phyloP scores from a whole-genome alignment of 1,284 basidiomycete genomes.

The Pseudozyma flocculosa region DNA sequence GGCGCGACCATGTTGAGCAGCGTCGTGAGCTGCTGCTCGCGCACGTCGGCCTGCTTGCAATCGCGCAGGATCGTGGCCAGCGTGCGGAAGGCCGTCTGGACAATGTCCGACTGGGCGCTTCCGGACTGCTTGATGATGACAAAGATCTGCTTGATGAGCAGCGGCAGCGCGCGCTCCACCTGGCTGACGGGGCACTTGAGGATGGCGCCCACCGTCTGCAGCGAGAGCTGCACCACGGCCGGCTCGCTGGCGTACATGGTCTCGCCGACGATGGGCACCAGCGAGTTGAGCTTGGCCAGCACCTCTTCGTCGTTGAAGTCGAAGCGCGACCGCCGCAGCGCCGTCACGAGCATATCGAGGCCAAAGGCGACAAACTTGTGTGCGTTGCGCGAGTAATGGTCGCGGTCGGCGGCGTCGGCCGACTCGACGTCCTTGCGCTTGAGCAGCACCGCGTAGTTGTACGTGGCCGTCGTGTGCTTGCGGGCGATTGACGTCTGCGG shows the following conservation, averaged over 20 bases:
- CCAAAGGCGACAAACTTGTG: constrained; percentile 87
- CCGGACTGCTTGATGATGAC: constrained; percentile 81
- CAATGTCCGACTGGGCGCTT: constrained; percentile 79
- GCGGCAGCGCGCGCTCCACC: constrained; percentile 74
- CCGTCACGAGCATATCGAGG: constrained; percentile 85
- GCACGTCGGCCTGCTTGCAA: constrained; percentile 66
- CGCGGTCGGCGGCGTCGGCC: constrained; percentile 42
- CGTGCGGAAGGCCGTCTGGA: constrained; percentile 84
- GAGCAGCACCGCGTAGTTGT: constrained; percentile 33
- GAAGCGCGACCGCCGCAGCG: constrained; percentile 80
- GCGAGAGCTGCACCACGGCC: constrained; percentile 74
- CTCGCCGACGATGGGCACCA: constrained; percentile 86
- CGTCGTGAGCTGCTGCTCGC: constrained; percentile 84
- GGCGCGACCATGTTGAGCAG: constrained; percentile 82
- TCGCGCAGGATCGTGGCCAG: constrained; percentile 79
- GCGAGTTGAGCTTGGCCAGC: constrained; percentile 77
- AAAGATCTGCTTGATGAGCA: constrained; percentile 83
- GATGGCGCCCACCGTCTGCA: constrained; percentile 80
- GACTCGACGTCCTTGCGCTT: constrained; percentile 50
- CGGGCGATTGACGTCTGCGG: constrained; percentile 20
- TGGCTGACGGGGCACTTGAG: constrained; percentile 80
- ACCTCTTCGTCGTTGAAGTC: constrained; percentile 74
- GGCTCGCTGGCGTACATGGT: constrained; percentile 83
- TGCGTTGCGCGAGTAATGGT: constrained; percentile 63
- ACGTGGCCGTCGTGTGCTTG: constrained; percentile 17